A percentile compares a stretch with the other conserved stretches of the same genome.
Evolutionary conservation across 768 basidiomycete genomes (phyloP).

Genomic region (Mycena filopes): DNA sequence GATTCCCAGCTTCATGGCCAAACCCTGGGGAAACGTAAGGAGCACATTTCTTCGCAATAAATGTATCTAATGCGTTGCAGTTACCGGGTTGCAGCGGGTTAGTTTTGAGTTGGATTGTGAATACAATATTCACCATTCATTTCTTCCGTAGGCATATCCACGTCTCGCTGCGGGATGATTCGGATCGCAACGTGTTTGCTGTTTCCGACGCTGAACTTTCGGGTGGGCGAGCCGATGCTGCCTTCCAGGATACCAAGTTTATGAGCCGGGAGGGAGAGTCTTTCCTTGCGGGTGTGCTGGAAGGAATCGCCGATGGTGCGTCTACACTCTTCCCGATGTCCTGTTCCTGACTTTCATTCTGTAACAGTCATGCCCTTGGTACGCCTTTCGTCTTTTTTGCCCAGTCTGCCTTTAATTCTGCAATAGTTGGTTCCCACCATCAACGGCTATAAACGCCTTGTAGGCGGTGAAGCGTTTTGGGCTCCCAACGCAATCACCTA

Average conservation of each 20-base stretch:
- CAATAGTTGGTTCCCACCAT: slow-evolving; percentile 85
- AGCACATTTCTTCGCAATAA: background rate
- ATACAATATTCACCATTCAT: background rate
- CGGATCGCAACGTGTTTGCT: slow-evolving; percentile 86
- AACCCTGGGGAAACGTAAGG: slow-evolving; percentile 91
- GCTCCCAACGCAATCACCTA: slow-evolving; percentile 94
- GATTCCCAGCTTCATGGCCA: slow-evolving; percentile 98
- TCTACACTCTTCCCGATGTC: slow-evolving; percentile 5
- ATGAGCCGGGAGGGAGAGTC: slow-evolving; percentile 87
- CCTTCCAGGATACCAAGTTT: slow-evolving; percentile 84
- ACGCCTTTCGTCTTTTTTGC: slow-evolving; percentile 33
- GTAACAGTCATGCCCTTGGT: slow-evolving; percentile 83
- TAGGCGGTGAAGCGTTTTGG: slow-evolving; percentile 94
- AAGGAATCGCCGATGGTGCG: slow-evolving; percentile 90
- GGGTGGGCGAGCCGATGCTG: slow-evolving; percentile 74
- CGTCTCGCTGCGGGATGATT: slow-evolving; percentile 78
- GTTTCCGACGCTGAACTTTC: slow-evolving; percentile 68
- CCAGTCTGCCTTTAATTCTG: background rate
- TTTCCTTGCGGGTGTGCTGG: slow-evolving; percentile 94
- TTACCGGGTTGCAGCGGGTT: slow-evolving; percentile 97
- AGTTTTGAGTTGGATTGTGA: slow-evolving; percentile 28
- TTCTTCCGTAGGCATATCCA: slow-evolving; percentile 78
- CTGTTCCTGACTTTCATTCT: background rate
- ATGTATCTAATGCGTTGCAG: slow-evolving; percentile 49
- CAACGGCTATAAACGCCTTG: slow-evolving; percentile 97